Evolutionary conservation across 352 stramenopile genomes (phyloP).

Genomic region (Paralagenidium karlingii): DNA sequence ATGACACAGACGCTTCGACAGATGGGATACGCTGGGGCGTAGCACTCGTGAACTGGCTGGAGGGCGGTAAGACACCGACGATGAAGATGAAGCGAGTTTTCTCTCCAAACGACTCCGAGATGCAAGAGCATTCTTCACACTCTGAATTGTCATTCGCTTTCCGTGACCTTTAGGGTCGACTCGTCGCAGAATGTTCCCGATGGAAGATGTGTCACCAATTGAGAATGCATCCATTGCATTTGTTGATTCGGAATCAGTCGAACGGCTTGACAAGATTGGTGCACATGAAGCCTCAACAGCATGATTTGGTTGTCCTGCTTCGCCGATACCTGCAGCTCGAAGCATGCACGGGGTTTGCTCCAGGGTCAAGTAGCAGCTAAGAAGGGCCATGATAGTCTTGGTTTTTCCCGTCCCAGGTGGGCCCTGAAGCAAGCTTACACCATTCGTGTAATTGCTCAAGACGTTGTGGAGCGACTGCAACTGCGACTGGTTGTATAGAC

Average conservation of each 20-base stretch:
- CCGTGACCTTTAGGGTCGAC: slow-evolving; percentile 10
- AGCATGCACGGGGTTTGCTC: slow-evolving; percentile 33
- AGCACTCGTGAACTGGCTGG: not conserved
- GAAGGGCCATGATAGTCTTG: slow-evolving; percentile 81
- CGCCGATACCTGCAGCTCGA: slow-evolving; percentile 8
- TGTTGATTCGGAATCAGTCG: slow-evolving; percentile 16
- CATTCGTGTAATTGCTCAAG: slow-evolving; percentile 77
- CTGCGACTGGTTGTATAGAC: slow-evolving; percentile 78
- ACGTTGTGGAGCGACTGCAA: slow-evolving; percentile 80
- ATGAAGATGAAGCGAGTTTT: slow-evolving; percentile 45
- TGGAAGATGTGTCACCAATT: not conserved
- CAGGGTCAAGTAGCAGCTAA: slow-evolving; percentile 63
- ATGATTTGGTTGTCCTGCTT: slow-evolving; percentile 1
- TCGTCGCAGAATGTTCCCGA: slow-evolving; percentile 34
- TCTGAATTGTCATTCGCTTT: slow-evolving; percentile 52
- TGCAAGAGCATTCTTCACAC: slow-evolving; percentile 34
- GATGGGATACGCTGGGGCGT: not conserved
- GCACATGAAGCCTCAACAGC: too few relatives aligned
- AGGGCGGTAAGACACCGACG: not conserved
- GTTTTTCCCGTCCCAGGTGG: slow-evolving; percentile 94
- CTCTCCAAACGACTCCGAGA: slow-evolving; percentile 51
- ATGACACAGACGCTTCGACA: slow-evolving; percentile 17
- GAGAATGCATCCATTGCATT: not conserved
- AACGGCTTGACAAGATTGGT: slow-evolving; percentile 31
- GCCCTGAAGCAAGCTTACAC: slow-evolving; percentile 87